phyloP scores from a whole-genome alignment of 768 basidiomycete genomes.

The Nidula microcarpa region DNA sequence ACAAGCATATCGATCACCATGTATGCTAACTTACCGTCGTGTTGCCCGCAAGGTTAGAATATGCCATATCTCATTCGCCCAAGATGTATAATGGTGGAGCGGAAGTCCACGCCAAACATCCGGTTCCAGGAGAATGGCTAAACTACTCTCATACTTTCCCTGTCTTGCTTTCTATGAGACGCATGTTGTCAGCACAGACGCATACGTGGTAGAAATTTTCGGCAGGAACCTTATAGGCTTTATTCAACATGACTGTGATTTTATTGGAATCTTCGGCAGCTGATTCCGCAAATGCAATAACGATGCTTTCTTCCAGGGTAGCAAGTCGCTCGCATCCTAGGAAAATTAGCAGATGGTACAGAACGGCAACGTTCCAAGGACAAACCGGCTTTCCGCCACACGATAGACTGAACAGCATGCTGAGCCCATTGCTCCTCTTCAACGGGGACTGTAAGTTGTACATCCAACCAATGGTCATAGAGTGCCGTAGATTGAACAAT shows the following conservation, averaged over 20 bases:
- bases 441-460: conserved; percentile 41
- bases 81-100: conserved; percentile 61
- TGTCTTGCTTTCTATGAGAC: conserved; percentile 57
- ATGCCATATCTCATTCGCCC: conserved; percentile 80
- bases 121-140: conserved; percentile 63
- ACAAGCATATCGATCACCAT: not conserved
- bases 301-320: conserved; percentile 63
- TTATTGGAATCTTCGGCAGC: conserved; percentile 60
- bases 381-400: conserved; percentile 71
- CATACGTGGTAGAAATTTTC: not conserved
- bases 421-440: conserved; percentile 68
- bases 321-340: conserved; percentile 68
- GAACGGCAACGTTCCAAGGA: not conserved
- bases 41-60: conserved; percentile 64
- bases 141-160: conserved; percentile 60
- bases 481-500: conserved; percentile 63
- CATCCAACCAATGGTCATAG: conserved; percentile 71
- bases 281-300: conserved; percentile 60
- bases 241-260: conserved; percentile 59
- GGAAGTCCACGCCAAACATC: conserved; percentile 67
- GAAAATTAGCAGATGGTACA: conserved; percentile 4
- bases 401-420: conserved; percentile 69
- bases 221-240: conserved; percentile 56
- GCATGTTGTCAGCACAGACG: not conserved
- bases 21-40: conserved; percentile 48